phyloP scores from a whole-genome alignment of 148 eudicot species.

The Rhododendron henanense region DNA sequence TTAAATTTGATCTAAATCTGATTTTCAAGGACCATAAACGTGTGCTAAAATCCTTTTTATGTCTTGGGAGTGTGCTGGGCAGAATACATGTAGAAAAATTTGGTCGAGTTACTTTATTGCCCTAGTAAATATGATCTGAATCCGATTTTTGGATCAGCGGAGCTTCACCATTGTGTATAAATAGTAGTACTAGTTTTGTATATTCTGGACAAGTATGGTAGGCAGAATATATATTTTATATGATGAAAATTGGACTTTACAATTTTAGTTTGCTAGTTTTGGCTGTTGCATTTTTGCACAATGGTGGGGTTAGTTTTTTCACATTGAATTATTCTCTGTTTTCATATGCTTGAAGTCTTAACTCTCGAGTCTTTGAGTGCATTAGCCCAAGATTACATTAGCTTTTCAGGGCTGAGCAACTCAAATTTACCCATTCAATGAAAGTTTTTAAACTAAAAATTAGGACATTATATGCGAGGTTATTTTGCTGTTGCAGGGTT shows the following conservation, averaged over 20 bases:
- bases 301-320: background rate
- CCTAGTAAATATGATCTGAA: background rate
- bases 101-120: background rate
- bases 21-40: background rate
- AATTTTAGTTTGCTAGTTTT: background rate
- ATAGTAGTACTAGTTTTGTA: background rate
- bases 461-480: background rate
- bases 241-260: background rate
- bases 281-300: background rate
- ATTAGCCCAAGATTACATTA: background rate
- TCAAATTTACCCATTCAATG: background rate
- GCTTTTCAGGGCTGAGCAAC: background rate
- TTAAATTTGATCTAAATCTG: background rate
- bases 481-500: conserved; percentile 19
- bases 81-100: background rate
- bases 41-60: background rate
- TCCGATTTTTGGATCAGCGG: background rate
- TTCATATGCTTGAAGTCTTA: background rate
- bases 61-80: background rate
- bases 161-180: background rate
- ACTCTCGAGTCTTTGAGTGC: background rate
- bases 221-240: background rate
- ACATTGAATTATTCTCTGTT: background rate
- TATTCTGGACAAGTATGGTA: background rate
- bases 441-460: background rate